Percentiles rank a stretch among this genome's conserved stretches.
Conservation (phyloP, 2,329 filamentous ascomycete genomes). For the Cordyceps cateniannulata region DNA sequence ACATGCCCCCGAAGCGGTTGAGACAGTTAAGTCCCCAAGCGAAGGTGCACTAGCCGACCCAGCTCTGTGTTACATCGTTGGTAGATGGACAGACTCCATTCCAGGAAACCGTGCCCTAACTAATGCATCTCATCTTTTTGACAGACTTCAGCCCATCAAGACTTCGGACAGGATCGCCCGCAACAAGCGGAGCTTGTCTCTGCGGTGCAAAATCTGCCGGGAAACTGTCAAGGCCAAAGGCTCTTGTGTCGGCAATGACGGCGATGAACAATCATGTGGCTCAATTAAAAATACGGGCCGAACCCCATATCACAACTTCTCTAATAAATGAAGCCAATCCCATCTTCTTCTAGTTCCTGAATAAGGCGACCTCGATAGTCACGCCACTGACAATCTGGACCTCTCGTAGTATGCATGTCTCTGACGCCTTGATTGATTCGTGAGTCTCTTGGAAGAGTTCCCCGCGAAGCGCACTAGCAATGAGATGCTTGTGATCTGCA, state of each 20-base stretch:
- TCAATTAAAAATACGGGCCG: background rate
- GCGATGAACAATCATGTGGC: background rate
- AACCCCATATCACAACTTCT: background rate
- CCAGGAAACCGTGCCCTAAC: background rate
- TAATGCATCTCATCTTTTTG: constrained; percentile 4
- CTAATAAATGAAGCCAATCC: background rate
- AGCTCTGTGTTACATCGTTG: background rate
- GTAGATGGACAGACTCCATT: background rate
- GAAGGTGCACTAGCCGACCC: background rate
- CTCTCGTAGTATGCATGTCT: constrained; percentile 2
- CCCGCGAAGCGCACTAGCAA: constrained; percentile 66
- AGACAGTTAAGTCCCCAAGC: background rate
- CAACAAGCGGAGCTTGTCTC: background rate
- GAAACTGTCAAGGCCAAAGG: background rate
- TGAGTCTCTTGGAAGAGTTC: constrained; percentile 46
- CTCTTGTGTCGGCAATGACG: background rate
- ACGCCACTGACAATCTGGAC: constrained; percentile 4
- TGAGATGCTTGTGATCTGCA: constrained; percentile 52
- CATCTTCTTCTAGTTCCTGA: background rate
- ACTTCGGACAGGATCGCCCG: constrained; percentile 2
- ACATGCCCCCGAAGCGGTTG: background rate
- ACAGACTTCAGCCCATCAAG: background rate
- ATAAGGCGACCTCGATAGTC: constrained; percentile 1
- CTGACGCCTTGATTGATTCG: background rate
- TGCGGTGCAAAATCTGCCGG: background rate